phyloP scores from a whole-genome alignment of 192 early-diverging fungal genomes.

The Coemansia sp. region DNA sequence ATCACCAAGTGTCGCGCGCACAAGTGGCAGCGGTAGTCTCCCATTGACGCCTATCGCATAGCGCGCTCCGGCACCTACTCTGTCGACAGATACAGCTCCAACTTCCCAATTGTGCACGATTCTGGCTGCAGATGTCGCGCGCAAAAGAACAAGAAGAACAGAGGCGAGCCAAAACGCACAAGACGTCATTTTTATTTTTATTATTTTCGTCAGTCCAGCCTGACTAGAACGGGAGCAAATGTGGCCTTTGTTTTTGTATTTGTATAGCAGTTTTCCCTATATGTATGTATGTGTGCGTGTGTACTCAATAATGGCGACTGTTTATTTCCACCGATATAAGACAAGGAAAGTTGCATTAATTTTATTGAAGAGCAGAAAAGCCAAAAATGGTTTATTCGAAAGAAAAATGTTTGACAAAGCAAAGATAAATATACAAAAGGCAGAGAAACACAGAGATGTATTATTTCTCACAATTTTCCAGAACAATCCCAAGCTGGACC shows the following conservation, averaged over 20 bases:
- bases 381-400: too few relatives aligned
- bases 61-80: constrained; percentile 54
- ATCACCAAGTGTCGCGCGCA: not conserved
- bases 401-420: too few relatives aligned
- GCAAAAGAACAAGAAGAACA: not conserved
- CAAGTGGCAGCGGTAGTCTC: constrained; percentile 48
- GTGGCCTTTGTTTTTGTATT: too few relatives aligned
- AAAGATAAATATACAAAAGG: not conserved
- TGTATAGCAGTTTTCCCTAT: too few relatives aligned
- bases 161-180: constrained; percentile 9
- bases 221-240: too few relatives aligned
- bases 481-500: not conserved
- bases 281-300: too few relatives aligned
- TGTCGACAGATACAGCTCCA: constrained; percentile 53
- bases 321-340: too few relatives aligned
- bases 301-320: too few relatives aligned
- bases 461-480: not conserved
- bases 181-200: too few relatives aligned
- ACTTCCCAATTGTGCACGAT: constrained; percentile 52
- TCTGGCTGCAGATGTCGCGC: not conserved
- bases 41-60: constrained; percentile 58
- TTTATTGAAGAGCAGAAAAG: too few relatives aligned
- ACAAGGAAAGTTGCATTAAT: too few relatives aligned
- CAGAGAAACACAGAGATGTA: not conserved
- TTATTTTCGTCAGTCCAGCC: too few relatives aligned